Base-by-base conservation (phyloP, 768 basidiomycete genomes). In the Suillus discolor region DNA sequence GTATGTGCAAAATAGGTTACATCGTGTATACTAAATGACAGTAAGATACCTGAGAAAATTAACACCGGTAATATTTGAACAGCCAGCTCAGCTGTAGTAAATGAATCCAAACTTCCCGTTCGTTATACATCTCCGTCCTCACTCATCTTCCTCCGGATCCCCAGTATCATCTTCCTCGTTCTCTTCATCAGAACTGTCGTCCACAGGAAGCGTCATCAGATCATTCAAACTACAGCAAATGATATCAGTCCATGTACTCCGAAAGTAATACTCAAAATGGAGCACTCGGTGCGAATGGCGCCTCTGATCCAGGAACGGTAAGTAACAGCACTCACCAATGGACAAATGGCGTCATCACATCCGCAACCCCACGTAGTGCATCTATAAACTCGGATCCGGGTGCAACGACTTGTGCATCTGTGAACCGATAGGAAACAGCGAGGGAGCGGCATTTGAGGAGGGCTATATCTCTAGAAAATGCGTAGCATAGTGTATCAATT, bases 371-470 rank as follows among this genome's bases (percentile, higher is more conserved):
- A 31, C 82, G 80, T 6, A 97, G 73, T 31, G 83, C 82, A 42
- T 89, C 84, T 61, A 85, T 85, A 75, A 96, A 97, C 44, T 85
- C 82, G 6, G 28, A 42, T 25, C 16, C 62, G 0, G 85, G 81
- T 4, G 78, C 74, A 1, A 93, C 77, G 4, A 94, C 94, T 71
- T 95, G 85, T 23, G 83, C 81, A 72, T 96, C 94, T 1, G 80
- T 80, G 75, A 96, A 95, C 59, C 92, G 92, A 68, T 16, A 60
- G 67, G 57, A 38, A 44, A 64, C 45, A 5, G 7, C 38, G 4
- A 34, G 39, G 0, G 89, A 88, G 31, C 94, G 87, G 66, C 92
- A 90, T 76, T 93, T 93, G 67, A 99, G 79, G 60, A 99, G 78
- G 75, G 97, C 96, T 69, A 99, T 98, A 73, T 98, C 54, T 55